Evolutionary conservation across 306 rosid species (phyloP).

Genomic region (Trifolium repens): DNA sequence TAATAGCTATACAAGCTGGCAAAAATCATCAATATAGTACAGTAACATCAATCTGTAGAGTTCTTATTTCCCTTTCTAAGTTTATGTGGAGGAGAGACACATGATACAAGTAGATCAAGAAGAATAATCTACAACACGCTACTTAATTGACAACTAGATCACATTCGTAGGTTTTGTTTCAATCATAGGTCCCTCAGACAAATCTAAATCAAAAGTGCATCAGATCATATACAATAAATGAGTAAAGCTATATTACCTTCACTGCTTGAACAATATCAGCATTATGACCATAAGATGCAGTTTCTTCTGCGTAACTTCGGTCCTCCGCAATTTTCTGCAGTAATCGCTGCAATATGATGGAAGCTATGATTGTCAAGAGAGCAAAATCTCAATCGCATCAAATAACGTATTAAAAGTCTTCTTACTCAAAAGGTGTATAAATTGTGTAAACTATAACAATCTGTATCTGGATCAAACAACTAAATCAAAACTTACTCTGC

Average conservation of each 20-base stretch:
- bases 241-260: conserved; percentile 57
- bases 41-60: background rate
- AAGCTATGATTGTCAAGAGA: conserved; percentile 18
- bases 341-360: conserved; percentile 63
- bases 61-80: too few relatives aligned
- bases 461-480: conserved; percentile 29
- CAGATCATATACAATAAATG: conserved; percentile 13
- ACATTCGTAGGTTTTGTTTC: conserved; percentile 12
- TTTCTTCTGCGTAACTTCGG: conserved; percentile 37
- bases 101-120: too few relatives aligned
- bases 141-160: background rate
- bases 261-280: conserved; percentile 47
- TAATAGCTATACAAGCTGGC: background rate
- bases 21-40: conserved; percentile 11
- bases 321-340: conserved; percentile 57
- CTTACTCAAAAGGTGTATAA: conserved; percentile 9
- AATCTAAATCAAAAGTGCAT: conserved; percentile 9
- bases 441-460: conserved; percentile 26
- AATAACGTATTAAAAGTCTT: conserved; percentile 13
- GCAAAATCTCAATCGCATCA: conserved; percentile 34
- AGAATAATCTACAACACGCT: background rate
- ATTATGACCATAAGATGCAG: conserved; percentile 38
- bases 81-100: too few relatives aligned
- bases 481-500: conserved; percentile 60
- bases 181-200: background rate